A percentile compares a stretch with the other conserved stretches of the same genome.
These are phyloP conservation scores for Fusarium marasasianum DNA, from an alignment of 2,329 filamentous ascomycete genomes.

Conservation along the genomic window DNA sequence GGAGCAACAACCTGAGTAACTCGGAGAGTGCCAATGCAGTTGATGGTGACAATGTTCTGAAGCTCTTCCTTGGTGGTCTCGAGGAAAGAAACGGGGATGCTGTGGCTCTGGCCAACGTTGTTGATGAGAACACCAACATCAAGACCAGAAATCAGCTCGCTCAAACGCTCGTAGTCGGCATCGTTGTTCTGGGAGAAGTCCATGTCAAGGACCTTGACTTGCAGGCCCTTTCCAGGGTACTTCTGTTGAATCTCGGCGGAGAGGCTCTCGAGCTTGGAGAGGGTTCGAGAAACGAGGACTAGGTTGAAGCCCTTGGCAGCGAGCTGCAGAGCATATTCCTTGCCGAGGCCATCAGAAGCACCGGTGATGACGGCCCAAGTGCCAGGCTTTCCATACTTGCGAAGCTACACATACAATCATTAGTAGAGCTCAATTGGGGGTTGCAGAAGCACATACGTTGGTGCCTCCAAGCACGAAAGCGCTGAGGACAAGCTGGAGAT, in stretches of 20 bases:
- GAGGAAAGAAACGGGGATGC: slow-evolving; percentile 88
- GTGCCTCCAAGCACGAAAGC: slow-evolving; percentile 74
- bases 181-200: slow-evolving; percentile 87
- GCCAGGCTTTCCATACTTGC: slow-evolving; percentile 88
- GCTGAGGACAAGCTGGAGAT: slow-evolving; percentile 70
- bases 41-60: slow-evolving; percentile 91
- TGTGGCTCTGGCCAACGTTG: slow-evolving; percentile 95
- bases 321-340: slow-evolving; percentile 92
- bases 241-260: slow-evolving; percentile 78
- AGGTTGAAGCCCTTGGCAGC: slow-evolving; percentile 94
- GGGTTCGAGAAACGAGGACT: slow-evolving; percentile 93
- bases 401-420: slow-evolving; percentile 66
- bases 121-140: slow-evolving; percentile 92
- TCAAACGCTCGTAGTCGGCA: slow-evolving; percentile 80
- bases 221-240: slow-evolving; percentile 67
- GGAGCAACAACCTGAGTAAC: slow-evolving; percentile 88
- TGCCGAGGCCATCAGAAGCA: slow-evolving; percentile 95
- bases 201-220: slow-evolving; percentile 86
- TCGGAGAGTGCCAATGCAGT: slow-evolving; percentile 89
- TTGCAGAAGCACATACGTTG: slow-evolving; percentile 57
- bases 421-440: background rate
- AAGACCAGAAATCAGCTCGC: slow-evolving; percentile 73
- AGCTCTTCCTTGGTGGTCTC: slow-evolving; percentile 83
- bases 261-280: slow-evolving; percentile 85
- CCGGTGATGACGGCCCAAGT: slow-evolving; percentile 96